A percentile compares a stretch with the other conserved stretches of the same genome.
Evolutionary conservation across 1,284 basidiomycete species (phyloP).

Genomic region (Xerocomus nothofagi): DNA sequence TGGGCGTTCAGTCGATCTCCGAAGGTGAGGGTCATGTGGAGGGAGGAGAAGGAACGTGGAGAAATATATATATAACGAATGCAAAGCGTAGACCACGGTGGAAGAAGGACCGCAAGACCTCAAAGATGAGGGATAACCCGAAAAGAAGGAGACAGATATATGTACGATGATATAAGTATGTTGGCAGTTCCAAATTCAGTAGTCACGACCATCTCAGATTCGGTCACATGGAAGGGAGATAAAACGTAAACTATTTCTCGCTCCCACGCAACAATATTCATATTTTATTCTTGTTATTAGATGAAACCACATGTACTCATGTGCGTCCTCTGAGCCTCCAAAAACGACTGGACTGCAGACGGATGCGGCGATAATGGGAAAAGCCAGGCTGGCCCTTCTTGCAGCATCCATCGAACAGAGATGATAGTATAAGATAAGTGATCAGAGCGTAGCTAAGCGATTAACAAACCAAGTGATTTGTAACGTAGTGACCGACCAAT

Average conservation of each 20-base stretch:
- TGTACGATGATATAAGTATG: constrained; percentile 9
- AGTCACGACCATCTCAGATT: constrained; percentile 22
- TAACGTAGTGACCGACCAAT: no score
- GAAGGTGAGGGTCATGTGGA: constrained; percentile 40
- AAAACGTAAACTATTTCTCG: constrained; percentile 20
- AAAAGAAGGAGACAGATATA: background rate
- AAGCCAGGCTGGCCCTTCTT: no score
- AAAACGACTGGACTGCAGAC: no score
- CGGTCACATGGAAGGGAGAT: constrained; percentile 26
- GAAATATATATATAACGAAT: constrained; percentile 25
- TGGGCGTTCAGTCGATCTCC: constrained; percentile 44
- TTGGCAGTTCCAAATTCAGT: constrained; percentile 11
- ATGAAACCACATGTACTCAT: no score
- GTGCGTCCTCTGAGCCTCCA: no score
- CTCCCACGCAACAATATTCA: constrained; percentile 10
- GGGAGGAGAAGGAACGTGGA: constrained; percentile 19
- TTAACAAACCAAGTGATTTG: no score
- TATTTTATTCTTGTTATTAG: background rate
- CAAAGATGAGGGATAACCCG: constrained; percentile 1
- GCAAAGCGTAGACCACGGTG: constrained; percentile 4
- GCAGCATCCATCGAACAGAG: no score
- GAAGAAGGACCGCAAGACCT: constrained; percentile 12
- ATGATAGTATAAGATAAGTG: no score
- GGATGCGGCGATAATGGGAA: no score
- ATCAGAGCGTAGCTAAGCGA: no score